phyloP scores from a whole-genome alignment of 2,329 filamentous ascomycete genomes.

The Metarhizium rileyi region DNA sequence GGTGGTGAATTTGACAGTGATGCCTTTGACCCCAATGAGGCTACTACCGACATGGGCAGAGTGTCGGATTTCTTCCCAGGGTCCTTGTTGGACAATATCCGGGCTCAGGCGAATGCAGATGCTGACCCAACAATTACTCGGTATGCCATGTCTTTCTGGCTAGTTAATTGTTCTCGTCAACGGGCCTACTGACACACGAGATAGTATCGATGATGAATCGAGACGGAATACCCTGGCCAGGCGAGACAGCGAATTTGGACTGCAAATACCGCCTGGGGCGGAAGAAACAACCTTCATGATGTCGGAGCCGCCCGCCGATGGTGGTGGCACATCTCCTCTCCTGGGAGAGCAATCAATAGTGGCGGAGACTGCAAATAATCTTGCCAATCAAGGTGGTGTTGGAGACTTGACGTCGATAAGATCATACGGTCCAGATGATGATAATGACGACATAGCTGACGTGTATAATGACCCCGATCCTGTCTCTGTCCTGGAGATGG shows the following conservation, averaged over 20 bases:
- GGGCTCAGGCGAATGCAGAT: constrained; percentile 25
- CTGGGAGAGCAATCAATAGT: constrained; percentile 1
- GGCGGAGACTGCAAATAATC: not conserved
- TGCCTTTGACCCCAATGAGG: constrained; percentile 28
- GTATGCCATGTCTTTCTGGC: constrained; percentile 16
- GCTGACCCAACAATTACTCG: constrained; percentile 34
- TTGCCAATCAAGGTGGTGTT: not conserved
- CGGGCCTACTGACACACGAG: not conserved
- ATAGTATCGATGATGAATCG: constrained; percentile 30
- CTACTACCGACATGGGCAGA: constrained; percentile 32
- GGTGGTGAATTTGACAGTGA: constrained; percentile 46
- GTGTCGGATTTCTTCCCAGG: constrained; percentile 45
- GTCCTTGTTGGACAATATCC: constrained; percentile 30
- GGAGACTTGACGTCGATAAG: constrained; percentile 5
- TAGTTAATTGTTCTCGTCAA: constrained; percentile 1
- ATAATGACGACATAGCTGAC: constrained; percentile 1
- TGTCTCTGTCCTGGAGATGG: not conserved
- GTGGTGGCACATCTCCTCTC: constrained; percentile 15
- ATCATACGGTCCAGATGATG: not conserved
- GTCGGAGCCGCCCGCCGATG: constrained; percentile 23
- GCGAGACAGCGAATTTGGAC: constrained; percentile 40
- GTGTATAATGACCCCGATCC: constrained; percentile 1
- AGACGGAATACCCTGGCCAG: constrained; percentile 27
- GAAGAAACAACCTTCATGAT: constrained; percentile 44
- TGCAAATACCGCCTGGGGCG: constrained; percentile 39